A percentile compares a stretch with the other conserved stretches of the same genome.
phyloP scores from a whole-genome alignment of 2,329 filamentous ascomycete species.

The Pyricularia sp. region DNA sequence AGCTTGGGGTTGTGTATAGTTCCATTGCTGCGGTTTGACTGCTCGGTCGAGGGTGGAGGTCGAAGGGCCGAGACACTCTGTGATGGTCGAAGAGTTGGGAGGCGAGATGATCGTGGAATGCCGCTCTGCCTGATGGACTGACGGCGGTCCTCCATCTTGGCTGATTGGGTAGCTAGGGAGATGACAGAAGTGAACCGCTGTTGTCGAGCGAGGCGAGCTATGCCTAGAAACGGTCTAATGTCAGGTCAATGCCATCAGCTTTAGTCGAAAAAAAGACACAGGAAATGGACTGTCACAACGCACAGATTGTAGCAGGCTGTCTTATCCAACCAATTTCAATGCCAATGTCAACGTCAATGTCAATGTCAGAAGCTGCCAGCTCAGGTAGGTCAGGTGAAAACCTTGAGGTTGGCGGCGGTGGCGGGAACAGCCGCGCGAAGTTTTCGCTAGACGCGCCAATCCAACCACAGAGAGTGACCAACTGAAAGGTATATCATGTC shows the following conservation, averaged over 20 bases:
- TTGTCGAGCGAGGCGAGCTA: neutral
- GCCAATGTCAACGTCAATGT: too few species aligned
- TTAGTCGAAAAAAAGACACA: neutral
- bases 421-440: neutral
- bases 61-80: constrained; percentile 7
- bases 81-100: neutral
- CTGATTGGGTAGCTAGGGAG: neutral
- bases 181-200: neutral
- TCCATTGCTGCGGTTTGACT: constrained; percentile 8
- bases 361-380: neutral
- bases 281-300: neutral
- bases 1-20: constrained; percentile 27
- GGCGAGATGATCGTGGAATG: constrained; percentile 8
- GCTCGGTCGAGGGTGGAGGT: constrained; percentile 11
- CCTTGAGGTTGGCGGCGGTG: neutral
- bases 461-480: neutral
- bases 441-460: neutral
- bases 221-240: neutral
- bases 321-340: neutral
- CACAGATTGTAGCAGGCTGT: neutral
- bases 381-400: neutral
- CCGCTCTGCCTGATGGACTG: constrained; percentile 8
- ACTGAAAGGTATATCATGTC: neutral
- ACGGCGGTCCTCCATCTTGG: constrained; percentile 8
- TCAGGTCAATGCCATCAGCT: neutral